These are phyloP conservation scores for Mycena indigotica DNA, from an alignment of 768 basidiomycete species.

Conservation along the genomic window DNA sequence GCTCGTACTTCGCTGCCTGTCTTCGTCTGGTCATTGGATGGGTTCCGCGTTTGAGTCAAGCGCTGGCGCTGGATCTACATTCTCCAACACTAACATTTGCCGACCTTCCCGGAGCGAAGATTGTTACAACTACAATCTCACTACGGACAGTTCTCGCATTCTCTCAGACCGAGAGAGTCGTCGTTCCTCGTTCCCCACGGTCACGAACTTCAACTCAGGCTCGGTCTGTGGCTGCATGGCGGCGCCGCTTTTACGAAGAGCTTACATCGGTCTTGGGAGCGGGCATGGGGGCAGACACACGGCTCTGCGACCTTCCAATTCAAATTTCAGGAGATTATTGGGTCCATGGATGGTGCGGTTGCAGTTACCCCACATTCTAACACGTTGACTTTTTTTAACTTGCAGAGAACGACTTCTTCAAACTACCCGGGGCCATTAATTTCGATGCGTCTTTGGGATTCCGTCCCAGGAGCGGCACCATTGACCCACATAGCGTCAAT, in stretches of 20 bases:
- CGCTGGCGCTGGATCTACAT: constrained; percentile 68
- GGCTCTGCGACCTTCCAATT: constrained; percentile 58
- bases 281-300: constrained; percentile 65
- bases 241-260: constrained; percentile 60
- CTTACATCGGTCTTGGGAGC: constrained; percentile 65
- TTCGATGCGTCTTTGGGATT: constrained; percentile 19
- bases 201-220: constrained; percentile 23
- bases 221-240: constrained; percentile 60
- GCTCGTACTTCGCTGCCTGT: constrained; percentile 52
- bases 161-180: constrained; percentile 46
- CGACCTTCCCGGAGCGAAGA: constrained; percentile 51
- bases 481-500: constrained; percentile 20
- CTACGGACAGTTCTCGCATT: constrained; percentile 60
- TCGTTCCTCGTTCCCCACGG: constrained; percentile 26
- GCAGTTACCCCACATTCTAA: not conserved
- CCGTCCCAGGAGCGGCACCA: constrained; percentile 15
- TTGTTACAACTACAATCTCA: constrained; percentile 52
- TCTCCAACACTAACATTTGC: constrained; percentile 53
- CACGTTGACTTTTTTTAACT: not conserved
- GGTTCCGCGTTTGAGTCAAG: constrained; percentile 69
- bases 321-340: constrained; percentile 48
- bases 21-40: constrained; percentile 63
- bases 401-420: constrained; percentile 12
- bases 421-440: constrained; percentile 20
- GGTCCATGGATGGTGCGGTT: constrained; percentile 37